Evolutionary conservation across 805 yeast genomes (phyloP), one percentile per base, ranked within the genome.

Genomic region (Wickerhamomyces chaumierensis): DNA sequence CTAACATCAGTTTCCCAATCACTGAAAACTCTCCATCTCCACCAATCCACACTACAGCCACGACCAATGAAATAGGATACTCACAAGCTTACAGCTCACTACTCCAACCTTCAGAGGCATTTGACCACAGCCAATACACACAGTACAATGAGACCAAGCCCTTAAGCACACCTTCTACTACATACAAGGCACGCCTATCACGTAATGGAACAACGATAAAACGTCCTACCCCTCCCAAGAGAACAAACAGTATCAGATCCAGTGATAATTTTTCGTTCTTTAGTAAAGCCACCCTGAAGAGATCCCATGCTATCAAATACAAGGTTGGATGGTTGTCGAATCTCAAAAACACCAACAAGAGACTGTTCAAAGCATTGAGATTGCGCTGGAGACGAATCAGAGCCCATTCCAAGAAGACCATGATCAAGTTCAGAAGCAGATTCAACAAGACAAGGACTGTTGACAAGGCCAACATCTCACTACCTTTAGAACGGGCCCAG

Each of bases 291-390:
- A 52, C 58, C 3, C 33, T 56, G 36, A 57, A 53, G 38, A 53
- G 61, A 51, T 51, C 58, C 4, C 49, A 52, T 35, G 69, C 67
- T 5, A 49, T 63, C 25, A 57, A 58, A 40, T 61, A 62, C 42
- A 56, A 58, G 34, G 60, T 65, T 34, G 68, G 68, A 14, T 52
- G 65, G 46, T 47, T 64, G 23, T 44, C 58, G 12, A 57, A 52
- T 36, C 48, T 62, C 36, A 25, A 25, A 25, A 5, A 8, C n/a
- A 14, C 14, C 29, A 25, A 25, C 12, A 48, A 49, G 13, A 36
- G 39, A 17, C 27, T 57, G 36, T 63, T 60, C 14, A 36, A 42
- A 7, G 49, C 46, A 14, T 44, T 57, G 18, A 54, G 47, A 28
- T 48, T 39, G n/a, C 46, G 43, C 35, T 35, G 57, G 19, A 55